Base-by-base conservation (phyloP, 31 red algal species). In the Odonthalia washingtoniensis region DNA sequence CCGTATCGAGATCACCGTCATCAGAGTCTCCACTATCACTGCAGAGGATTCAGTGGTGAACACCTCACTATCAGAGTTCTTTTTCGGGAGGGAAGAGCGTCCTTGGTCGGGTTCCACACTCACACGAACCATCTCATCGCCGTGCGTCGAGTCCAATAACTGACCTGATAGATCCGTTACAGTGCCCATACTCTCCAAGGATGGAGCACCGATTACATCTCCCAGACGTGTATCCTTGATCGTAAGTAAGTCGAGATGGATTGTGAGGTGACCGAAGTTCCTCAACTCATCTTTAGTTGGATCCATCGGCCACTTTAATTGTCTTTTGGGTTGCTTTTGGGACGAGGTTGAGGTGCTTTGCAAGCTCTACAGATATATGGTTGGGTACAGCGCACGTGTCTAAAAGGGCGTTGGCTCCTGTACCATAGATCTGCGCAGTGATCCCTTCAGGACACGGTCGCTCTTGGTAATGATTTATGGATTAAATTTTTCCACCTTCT, bases 281-380 rank as follows among this genome's bases (percentile, higher is more conserved):
- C n/a, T n/a, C n/a, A n/a, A n/a, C n/a, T n/a, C n/a, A n/a, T n/a
- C n/a, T n/a, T n/a, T n/a, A n/a, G n/a, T n/a, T n/a, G 67, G 16
- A 28, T 6, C 72, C 72, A 41, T 75, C 72, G 3, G 72, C 72
- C 3, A 75, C 72, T 3, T 2, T 75, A 6, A 75, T 75, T 2
- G 64, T 67, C 64, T 67, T 67, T 6, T 35, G 64, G 64, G 64
- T 67, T 5, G 64, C 30, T 67, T 35, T 67, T 2, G 64, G 64
- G 64, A 67, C 64, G 2, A 67, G 64, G 64, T 67, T 67, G 64
- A 67, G 64, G 4, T 3, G 4, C 3, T 67, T 6, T 2, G 64
- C 64, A 2, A 67, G 12, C 33, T 67, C 64, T 14, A 4, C 4
- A 2, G 64, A 67, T 2, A 67, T 67, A 6, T 4, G 64, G 27